Conservation (phyloP, 2,329 filamentous ascomycete species). For the Colletotrichum cordylinicola region DNA sequence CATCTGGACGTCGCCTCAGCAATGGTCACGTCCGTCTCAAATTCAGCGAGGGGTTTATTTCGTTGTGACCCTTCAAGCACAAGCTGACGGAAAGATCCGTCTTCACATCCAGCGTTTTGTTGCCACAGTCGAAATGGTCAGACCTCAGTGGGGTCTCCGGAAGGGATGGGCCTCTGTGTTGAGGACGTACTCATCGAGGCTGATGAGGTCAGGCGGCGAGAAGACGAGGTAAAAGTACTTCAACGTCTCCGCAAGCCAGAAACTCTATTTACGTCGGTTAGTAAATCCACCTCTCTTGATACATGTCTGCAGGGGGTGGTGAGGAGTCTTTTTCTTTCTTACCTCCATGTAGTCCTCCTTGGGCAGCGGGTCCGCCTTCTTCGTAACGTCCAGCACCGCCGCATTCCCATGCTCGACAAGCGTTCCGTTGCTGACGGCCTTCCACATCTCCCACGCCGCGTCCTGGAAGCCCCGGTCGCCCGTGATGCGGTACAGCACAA, state of each 20-base stretch:
- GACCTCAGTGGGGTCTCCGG: slow-evolving; percentile 11
- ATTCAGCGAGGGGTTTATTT: neutral
- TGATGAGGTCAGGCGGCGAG: slow-evolving; percentile 65
- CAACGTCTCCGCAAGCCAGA: slow-evolving; percentile 76
- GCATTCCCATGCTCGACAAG: slow-evolving; percentile 53
- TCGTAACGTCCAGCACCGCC: slow-evolving; percentile 56
- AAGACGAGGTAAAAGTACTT: slow-evolving; percentile 81
- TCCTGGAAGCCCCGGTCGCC: slow-evolving; percentile 53
- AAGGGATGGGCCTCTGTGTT: slow-evolving; percentile 60
- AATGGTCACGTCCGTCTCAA: neutral
- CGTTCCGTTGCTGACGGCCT: slow-evolving; percentile 51
- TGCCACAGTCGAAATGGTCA: neutral
- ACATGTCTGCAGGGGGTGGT: neutral
- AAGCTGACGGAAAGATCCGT: neutral
- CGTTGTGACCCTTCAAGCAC: neutral
- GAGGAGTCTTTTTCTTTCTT: neutral
- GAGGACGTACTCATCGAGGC: slow-evolving; percentile 71
- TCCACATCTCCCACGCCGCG: slow-evolving; percentile 59
- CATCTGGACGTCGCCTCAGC: neutral
- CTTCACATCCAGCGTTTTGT: neutral
- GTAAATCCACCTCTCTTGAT: neutral
- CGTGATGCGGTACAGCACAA: slow-evolving; percentile 59
- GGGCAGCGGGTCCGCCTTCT: slow-evolving; percentile 45
- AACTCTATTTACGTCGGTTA: slow-evolving; percentile 51
- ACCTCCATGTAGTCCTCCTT: slow-evolving; percentile 47